A percentile compares a stretch with the other conserved stretches of the same genome.
phyloP scores from a whole-genome alignment of 148 eudicot genomes.

The Suaeda aralocaspica region DNA sequence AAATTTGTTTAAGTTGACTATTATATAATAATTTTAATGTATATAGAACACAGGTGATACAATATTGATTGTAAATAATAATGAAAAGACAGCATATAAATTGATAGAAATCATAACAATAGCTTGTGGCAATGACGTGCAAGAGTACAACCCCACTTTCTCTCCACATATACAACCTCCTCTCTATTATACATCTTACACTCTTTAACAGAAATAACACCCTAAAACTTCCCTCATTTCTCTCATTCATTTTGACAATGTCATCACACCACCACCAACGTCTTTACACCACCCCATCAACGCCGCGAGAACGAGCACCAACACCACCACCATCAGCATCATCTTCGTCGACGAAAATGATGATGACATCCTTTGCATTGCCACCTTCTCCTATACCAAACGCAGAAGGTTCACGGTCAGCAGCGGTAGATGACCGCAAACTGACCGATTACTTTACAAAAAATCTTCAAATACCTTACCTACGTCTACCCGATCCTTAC shows the following conservation, averaged over 20 bases:
- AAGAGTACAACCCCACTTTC: slow-evolving; percentile 12
- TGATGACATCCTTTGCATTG: slow-evolving; percentile 19
- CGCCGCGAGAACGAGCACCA: not conserved
- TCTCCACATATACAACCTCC: slow-evolving; percentile 21
- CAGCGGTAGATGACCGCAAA: slow-evolving; percentile 29
- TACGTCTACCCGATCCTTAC: slow-evolving; percentile 44
- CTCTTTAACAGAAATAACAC: slow-evolving; percentile 5
- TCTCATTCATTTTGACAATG: not conserved
- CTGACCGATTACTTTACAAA: slow-evolving; percentile 42
- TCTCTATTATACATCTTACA: not conserved
- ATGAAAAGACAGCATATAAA: too few species aligned
- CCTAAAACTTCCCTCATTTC: not conserved
- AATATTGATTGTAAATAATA: too few species aligned
- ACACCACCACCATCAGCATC: not conserved
- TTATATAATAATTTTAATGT: too few species aligned
- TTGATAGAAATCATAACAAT: not conserved
- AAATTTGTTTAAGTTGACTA: too few species aligned
- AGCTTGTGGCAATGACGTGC: slow-evolving; percentile 6
- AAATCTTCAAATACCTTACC: slow-evolving; percentile 48
- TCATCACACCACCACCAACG: not conserved
- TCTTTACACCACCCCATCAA: not conserved
- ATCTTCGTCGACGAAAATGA: not conserved
- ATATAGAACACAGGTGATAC: too few species aligned
- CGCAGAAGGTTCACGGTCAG: slow-evolving; percentile 52
- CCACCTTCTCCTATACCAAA: slow-evolving; percentile 82